Evolutionary conservation across 805 yeast genomes (phyloP).

Genomic region (Zygotorulaspora florentina): DNA sequence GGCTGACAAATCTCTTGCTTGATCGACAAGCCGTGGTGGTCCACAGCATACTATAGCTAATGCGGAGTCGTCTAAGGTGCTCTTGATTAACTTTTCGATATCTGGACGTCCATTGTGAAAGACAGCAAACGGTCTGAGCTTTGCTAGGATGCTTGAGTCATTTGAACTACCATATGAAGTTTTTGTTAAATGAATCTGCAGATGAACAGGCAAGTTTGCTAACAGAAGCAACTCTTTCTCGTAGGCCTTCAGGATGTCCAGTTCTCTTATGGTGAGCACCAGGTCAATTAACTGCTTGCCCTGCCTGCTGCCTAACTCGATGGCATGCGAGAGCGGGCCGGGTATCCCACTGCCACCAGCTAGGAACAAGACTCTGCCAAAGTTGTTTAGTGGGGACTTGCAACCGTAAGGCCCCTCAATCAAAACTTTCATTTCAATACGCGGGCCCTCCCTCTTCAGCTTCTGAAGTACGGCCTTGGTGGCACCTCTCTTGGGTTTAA

Average conservation of each 20-base stretch:
- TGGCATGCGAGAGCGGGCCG: slow-evolving; percentile 48
- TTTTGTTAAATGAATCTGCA: slow-evolving; percentile 19
- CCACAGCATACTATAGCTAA: slow-evolving; percentile 59
- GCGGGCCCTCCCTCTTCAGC: slow-evolving; percentile 31
- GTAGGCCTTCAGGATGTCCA: slow-evolving; percentile 20
- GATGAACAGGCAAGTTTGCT: slow-evolving; percentile 14
- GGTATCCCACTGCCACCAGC: slow-evolving; percentile 80
- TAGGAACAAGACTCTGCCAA: slow-evolving; percentile 51
- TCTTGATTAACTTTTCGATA: slow-evolving; percentile 39
- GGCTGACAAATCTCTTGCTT: slow-evolving; percentile 46
- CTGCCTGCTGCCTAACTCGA: slow-evolving; percentile 30
- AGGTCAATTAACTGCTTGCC: slow-evolving; percentile 13
- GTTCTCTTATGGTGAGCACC: slow-evolving; percentile 16
- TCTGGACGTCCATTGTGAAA: slow-evolving; percentile 47
- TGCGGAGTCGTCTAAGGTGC: slow-evolving; percentile 35
- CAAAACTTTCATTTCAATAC: slow-evolving; percentile 34
- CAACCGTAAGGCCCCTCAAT: slow-evolving; percentile 74
- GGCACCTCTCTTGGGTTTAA: slow-evolving; percentile 47
- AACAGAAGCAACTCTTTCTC: slow-evolving; percentile 16
- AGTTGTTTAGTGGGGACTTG: slow-evolving; percentile 44
- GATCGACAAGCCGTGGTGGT: slow-evolving; percentile 56
- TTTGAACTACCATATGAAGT: slow-evolving; percentile 4
- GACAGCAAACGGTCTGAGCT: slow-evolving; percentile 29
- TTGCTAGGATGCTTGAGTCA: slow-evolving; percentile 1
- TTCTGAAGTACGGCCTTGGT: slow-evolving; percentile 36